Conservation (phyloP, 2,329 filamentous ascomycete genomes). For the Neodidymelliopsis sp. region DNA sequence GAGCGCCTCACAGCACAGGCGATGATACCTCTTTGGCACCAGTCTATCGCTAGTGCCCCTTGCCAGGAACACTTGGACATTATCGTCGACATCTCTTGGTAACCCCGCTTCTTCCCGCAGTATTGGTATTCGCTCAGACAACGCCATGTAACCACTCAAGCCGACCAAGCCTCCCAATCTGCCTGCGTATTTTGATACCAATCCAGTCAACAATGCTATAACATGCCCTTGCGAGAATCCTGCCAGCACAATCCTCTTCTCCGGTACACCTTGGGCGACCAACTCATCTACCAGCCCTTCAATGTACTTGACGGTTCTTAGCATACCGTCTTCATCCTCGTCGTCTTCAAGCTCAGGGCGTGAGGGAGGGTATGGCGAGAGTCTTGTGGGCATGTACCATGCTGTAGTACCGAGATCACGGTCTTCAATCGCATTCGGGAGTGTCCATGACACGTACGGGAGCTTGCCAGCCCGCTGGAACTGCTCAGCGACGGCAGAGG, state of each 20-base stretch:
- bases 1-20: conserved; percentile 53
- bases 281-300: conserved; percentile 54
- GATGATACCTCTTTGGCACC: conserved; percentile 55
- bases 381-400: conserved; percentile 55
- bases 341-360: conserved; percentile 55
- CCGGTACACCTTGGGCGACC: conserved; percentile 51
- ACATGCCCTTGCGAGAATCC: conserved; percentile 60
- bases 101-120: conserved; percentile 50
- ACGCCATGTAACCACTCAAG: conserved; percentile 58
- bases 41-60: conserved; percentile 58
- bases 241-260: conserved; percentile 55
- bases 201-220: conserved; percentile 53
- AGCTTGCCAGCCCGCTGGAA: conserved; percentile 59
- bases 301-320: conserved; percentile 51
- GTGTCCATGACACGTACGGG: conserved; percentile 58
- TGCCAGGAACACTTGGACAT: conserved; percentile 55
- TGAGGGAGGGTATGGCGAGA: conserved; percentile 50
- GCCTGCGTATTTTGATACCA: conserved; percentile 52
- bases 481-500: conserved; percentile 54
- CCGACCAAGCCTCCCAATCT: conserved; percentile 53
- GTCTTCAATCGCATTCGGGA: conserved; percentile 59
- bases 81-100: conserved; percentile 40
- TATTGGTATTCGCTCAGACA: conserved; percentile 49
- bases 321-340: conserved; percentile 57
- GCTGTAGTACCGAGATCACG: conserved; percentile 56